Conservation (phyloP, 805 yeast genomes). For the Helenozyma baotianmanensis region DNA sequence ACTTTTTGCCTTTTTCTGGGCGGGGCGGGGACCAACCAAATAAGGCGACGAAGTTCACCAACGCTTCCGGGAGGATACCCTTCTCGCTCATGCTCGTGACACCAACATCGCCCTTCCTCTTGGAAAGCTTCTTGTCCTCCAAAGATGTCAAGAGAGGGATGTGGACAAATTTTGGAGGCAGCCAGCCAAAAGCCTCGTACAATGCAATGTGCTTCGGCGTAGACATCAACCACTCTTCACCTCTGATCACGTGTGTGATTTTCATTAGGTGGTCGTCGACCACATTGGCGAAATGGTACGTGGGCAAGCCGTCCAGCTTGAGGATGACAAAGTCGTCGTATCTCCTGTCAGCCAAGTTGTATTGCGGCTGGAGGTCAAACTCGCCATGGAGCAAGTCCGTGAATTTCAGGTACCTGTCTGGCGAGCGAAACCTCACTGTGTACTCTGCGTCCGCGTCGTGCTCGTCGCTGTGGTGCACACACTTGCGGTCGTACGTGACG, state of each 20-base stretch:
- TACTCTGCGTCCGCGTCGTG: conserved; percentile 37
- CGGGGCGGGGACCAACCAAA: conserved; percentile 94
- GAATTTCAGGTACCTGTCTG: conserved; percentile 62
- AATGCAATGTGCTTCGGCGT: conserved; percentile 92
- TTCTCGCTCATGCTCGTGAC: conserved; percentile 51
- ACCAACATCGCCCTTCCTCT: conserved; percentile 79
- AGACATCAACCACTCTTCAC: conserved; percentile 97
- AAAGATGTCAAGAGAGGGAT: conserved; percentile 80
- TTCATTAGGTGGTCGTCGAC: conserved; percentile 92
- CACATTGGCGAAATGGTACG: conserved; percentile 95
- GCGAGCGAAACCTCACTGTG: conserved; percentile 75
- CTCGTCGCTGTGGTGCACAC: conserved; percentile 37
- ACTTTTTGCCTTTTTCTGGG: conserved; percentile 39
- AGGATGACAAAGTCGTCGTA: conserved; percentile 86
- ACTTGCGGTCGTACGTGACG: conserved; percentile 85
- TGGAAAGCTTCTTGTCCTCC: conserved; percentile 73
- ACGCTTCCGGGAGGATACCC: conserved; percentile 82
- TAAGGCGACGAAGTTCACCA: conserved; percentile 79
- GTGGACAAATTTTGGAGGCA: conserved; percentile 76
- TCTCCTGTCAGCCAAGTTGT: conserved; percentile 62
- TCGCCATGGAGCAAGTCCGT: conserved; percentile 75
- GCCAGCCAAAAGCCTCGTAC: conserved; percentile 84
- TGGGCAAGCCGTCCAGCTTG: conserved; percentile 93
- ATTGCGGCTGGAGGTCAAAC: conserved; percentile 74
- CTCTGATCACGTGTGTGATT: conserved; percentile 91